Evolutionary conservation across 2,329 filamentous ascomycete species (phyloP), one percentile per base, ranked within the genome.

Genomic region (Lanzia echinophila): DNA sequence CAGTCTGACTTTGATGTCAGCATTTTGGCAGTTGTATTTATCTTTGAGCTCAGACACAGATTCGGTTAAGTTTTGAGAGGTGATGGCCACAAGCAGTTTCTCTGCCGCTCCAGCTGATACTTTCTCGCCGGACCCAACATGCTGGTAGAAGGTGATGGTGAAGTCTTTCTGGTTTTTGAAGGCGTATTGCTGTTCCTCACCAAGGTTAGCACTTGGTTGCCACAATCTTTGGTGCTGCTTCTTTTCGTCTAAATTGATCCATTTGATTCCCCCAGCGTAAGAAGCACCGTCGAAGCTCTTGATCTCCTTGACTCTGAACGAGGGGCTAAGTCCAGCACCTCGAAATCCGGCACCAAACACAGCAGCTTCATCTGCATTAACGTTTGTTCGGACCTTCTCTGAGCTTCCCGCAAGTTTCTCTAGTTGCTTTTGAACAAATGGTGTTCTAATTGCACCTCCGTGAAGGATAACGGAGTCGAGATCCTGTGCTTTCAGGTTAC

Each of bases 301-400:
- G 61, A 99, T 99, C 67, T 97, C 94, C 78, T 97, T 99, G 68
- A 99, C 94, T 58, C 90, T 86, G 83, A 99, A 99, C 69, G 88
- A 92, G 39, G 92, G 90, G 72, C 90, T 96, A 55, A 99, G 79
- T 63, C 89, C 84, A 50, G 94, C 94, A 48, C 89, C 94, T 67
- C 91, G 89, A 78, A 99, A 97, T 28, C 87, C 91, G 53, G 94
- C 92, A 63, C 94, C 94, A 70, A 97, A 95, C 10, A 95, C 94
- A 48, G 94, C 94, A 22, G 94, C 87, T 72, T 99, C 94, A 65
- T 99, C 94, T 11, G 92, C 88, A 73, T 99, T 99, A 67, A 99
- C 94, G 64, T 95, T 99, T 66, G 86, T 87, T 60, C 90, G 86
- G 56, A 99, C 78, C 75, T 95, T 96, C 49, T 87, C 83, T 7